Base-by-base conservation (phyloP, 257 asterid species). In the Nicotiana otophora region DNA sequence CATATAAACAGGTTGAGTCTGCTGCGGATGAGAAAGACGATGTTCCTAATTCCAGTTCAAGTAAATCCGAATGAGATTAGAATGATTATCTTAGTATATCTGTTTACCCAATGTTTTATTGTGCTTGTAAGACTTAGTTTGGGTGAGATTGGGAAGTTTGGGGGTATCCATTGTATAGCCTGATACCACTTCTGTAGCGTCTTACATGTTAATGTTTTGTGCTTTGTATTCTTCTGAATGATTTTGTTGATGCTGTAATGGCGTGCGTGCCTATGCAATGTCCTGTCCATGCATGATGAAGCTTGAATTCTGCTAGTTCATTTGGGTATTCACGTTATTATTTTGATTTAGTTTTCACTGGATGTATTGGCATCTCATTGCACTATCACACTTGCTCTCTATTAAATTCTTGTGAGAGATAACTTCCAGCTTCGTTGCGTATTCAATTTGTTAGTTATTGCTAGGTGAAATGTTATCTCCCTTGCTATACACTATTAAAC, bases 1-100 rank as follows among this genome's bases (percentile, higher is more conserved):
- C 93, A 0, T 92, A 92, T 36, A 89, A 91, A 84, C 94, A 89
- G 83, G 90, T 86, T 23, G 95, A 92, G 85, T 87, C 90, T 0
- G 92, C 84, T 1, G 92, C 80, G 0, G 77, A 46, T 1, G 90
- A 92, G 90, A 90, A 92, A 74, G 87, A 79, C 10, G 92, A 87
- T 69, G 78, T 61, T 1, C 31, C 69, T 48, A 1, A 33, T 33
- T 79, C 74, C 26, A 82, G 86, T 55, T 84, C 86, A 7, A 82
- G 89, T 81, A 86, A 62, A 69, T 84, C 89, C 66, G 89, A 80
- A 60, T 89, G 89, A 51, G 93, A 89, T 2, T 74, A 16, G 15
- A 34, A 26, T 16, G 66, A 62, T 53, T 10, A 68, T 78, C 57
- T 33, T 53, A 70, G 23, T 23, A 14, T 20, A 5, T 23, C 28